A percentile compares a stretch with the other conserved stretches of the same genome.
phyloP scores from a whole-genome alignment of 192 early-diverging fungal genomes.

The Coemansia sp. region DNA sequence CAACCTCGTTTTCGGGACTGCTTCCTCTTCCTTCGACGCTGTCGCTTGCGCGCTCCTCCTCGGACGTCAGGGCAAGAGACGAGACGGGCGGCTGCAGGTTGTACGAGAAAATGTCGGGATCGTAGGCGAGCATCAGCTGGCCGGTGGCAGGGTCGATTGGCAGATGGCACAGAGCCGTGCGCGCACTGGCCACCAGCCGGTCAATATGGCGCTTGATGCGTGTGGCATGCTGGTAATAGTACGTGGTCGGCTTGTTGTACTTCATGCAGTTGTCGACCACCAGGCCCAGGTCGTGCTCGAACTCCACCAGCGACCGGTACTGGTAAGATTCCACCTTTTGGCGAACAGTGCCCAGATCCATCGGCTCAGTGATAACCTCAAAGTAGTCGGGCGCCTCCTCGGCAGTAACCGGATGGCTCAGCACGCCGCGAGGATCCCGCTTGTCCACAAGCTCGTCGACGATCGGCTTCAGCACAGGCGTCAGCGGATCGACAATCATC shows the following conservation, averaged over 20 bases:
- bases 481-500: constrained; percentile 68
- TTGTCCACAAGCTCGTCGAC: constrained; percentile 65
- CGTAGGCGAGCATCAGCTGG: constrained; percentile 20
- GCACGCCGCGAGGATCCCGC: constrained; percentile 72
- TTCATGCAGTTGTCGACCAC: constrained; percentile 46
- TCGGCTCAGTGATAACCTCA: constrained; percentile 67
- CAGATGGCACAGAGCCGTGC: constrained; percentile 3
- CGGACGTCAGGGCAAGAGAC: background rate
- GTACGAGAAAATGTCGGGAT: constrained; percentile 30
- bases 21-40: background rate
- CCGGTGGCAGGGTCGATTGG: constrained; percentile 43
- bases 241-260: constrained; percentile 52
- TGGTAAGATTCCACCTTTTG: constrained; percentile 57
- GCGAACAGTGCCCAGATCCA: constrained; percentile 73
- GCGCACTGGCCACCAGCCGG: constrained; percentile 21
- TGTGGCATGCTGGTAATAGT: constrained; percentile 42
- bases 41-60: background rate
- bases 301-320: constrained; percentile 62
- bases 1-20: background rate
- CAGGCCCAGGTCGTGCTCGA: constrained; percentile 55
- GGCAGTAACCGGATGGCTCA: constrained; percentile 67
- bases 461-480: constrained; percentile 62
- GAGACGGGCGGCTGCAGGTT: background rate
- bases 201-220: constrained; percentile 35
- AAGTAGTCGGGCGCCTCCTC: constrained; percentile 75